Conservation (phyloP, 768 basidiomycete species). For the Suillus alpinus region DNA sequence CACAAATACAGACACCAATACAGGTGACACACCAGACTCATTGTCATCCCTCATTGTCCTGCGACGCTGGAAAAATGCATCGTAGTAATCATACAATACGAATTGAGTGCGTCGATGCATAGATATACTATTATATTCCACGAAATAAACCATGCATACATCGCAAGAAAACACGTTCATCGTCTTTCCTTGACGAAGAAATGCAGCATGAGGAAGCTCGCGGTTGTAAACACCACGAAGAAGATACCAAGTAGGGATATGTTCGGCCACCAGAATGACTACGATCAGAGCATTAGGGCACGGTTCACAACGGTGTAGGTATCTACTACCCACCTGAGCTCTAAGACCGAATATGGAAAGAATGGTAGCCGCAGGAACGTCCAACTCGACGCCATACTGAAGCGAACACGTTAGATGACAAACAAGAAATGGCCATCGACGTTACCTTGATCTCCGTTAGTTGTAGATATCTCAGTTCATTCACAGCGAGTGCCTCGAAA, state of each 20-base stretch:
- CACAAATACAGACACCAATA: not conserved
- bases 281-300: not conserved
- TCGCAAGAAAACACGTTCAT: conserved; percentile 10
- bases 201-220: conserved; percentile 79
- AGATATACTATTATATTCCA: not conserved
- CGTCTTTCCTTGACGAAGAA: conserved; percentile 82
- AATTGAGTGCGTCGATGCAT: not conserved
- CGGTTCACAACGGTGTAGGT: not conserved
- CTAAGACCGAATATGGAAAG: conserved; percentile 91
- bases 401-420: conserved; percentile 1
- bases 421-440: conserved; percentile 18
- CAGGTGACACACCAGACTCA: not conserved
- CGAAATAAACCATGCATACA: not conserved
- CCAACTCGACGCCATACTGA: conserved; percentile 94
- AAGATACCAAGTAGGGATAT: conserved; percentile 82
- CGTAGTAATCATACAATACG: not conserved
- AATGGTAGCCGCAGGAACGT: conserved; percentile 94
- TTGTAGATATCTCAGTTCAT: conserved; percentile 91
- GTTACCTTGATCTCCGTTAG: conserved; percentile 83
- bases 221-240: conserved; percentile 74
- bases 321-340: conserved; percentile 60
- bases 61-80: not conserved
- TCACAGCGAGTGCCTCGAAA: conserved; percentile 96
- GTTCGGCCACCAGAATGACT: conserved; percentile 99
- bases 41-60: not conserved